phyloP scores from a whole-genome alignment of 129 eudicot species.

The Artemisia argyi region DNA sequence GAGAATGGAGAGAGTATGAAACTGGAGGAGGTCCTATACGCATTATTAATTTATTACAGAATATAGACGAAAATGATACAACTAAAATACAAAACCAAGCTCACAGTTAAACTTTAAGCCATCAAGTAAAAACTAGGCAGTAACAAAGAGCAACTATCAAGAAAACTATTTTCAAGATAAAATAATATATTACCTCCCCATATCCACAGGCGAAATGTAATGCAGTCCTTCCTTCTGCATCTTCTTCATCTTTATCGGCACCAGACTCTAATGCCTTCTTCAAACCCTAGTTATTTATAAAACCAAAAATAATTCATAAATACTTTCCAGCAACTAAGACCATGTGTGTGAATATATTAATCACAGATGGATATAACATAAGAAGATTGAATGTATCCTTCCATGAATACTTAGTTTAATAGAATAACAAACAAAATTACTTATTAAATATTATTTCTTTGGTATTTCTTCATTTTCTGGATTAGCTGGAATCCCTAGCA shows the following conservation, averaged over 20 bases:
- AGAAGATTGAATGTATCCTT: background rate
- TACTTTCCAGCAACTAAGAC: background rate
- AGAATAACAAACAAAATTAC: too few species aligned
- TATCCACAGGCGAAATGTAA: conserved; percentile 95
- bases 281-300: conserved; percentile 60
- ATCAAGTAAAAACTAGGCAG: background rate
- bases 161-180: conserved; percentile 9
- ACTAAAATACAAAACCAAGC: background rate
- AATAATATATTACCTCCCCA: conserved; percentile 66
- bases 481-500: too few species aligned
- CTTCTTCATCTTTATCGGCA: conserved; percentile 93
- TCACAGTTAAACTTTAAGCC: background rate
- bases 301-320: conserved; percentile 14
- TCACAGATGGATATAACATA: background rate
- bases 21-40: background rate
- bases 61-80: background rate
- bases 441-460: too few species aligned
- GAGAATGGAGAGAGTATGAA: background rate
- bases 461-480: too few species aligned
- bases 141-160: background rate
- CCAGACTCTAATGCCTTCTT: conserved; percentile 77
- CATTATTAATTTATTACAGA: background rate
- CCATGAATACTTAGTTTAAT: too few species aligned
- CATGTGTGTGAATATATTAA: background rate
- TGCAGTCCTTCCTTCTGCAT: conserved; percentile 98